A percentile compares a stretch with the other conserved stretches of the same genome.
Evolutionary conservation across 352 stramenopile species (phyloP).

Genomic region (Thraustotheca clavata): DNA sequence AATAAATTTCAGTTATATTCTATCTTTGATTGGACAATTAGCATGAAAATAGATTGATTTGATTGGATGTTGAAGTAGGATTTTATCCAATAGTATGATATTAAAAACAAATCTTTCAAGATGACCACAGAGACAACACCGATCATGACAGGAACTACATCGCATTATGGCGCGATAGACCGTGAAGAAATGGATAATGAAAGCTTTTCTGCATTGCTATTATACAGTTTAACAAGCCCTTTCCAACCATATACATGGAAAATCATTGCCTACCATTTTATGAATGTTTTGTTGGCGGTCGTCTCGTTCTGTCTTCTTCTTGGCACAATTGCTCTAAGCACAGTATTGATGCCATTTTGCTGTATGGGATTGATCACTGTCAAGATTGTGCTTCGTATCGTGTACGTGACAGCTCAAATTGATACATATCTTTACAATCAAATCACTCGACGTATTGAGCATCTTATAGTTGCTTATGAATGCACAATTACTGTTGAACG

Average conservation of each 20-base stretch:
- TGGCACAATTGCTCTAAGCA: conserved; percentile 37
- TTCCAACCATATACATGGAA: conserved; percentile 12
- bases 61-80: no score
- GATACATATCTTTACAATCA: conserved; percentile 61
- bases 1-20: no score
- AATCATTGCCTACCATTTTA: conserved; percentile 34
- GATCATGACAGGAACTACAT: no score
- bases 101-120: no score
- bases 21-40: no score
- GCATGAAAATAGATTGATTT: no score
- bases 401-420: conserved; percentile 37
- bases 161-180: no score
- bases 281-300: conserved; percentile 48
- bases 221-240: conserved; percentile 4
- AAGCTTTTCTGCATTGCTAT: no score
- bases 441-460: conserved; percentile 32
- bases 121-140: no score
- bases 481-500: neutral
- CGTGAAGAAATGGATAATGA: no score
- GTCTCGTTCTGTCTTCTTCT: conserved; percentile 43
- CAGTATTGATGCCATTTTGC: conserved; percentile 51
- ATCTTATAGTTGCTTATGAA: conserved; percentile 20
- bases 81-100: no score
- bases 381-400: conserved; percentile 46
- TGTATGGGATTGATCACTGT: conserved; percentile 55